Conservation (phyloP, 176 grass and related monocot genomes). For the Elymus sibiricus region DNA sequence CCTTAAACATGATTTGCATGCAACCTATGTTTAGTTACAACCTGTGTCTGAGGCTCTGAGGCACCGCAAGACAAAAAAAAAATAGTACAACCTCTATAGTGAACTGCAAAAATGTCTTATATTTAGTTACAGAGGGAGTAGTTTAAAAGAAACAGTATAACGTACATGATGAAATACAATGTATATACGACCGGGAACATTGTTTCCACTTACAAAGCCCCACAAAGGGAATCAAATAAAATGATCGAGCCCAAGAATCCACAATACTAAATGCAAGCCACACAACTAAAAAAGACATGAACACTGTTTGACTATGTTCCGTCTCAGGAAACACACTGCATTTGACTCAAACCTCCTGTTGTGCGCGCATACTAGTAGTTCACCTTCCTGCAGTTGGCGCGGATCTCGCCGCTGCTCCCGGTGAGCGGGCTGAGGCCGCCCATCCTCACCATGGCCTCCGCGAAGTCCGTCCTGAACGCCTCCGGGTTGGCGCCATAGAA, state of each 20-base stretch:
- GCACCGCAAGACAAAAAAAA: no score
- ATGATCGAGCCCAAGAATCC: background rate
- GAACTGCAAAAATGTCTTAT: no score
- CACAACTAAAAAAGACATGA: background rate
- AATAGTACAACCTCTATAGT: no score
- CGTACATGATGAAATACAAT: background rate
- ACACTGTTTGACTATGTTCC: background rate
- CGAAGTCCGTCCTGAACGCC: conserved; percentile 74
- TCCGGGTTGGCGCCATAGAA: conserved; percentile 44
- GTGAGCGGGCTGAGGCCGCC: conserved; percentile 51
- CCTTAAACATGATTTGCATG: no score
- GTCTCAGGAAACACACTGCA: background rate
- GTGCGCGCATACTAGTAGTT: conserved; percentile 28
- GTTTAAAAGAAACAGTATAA: background rate
- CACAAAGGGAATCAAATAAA: background rate
- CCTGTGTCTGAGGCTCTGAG: no score
- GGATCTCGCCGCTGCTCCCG: conserved; percentile 57
- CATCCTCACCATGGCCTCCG: conserved; percentile 70
- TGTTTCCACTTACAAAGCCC: background rate
- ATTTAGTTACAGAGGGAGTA: no score
- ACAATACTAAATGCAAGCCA: background rate
- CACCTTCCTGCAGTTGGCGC: conserved; percentile 56
- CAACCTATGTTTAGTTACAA: no score
- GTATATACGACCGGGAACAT: background rate
- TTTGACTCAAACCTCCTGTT: background rate